These are phyloP conservation scores for Calocybe gambosa DNA, from an alignment of 1,284 basidiomycete genomes.

Conservation along the genomic window DNA sequence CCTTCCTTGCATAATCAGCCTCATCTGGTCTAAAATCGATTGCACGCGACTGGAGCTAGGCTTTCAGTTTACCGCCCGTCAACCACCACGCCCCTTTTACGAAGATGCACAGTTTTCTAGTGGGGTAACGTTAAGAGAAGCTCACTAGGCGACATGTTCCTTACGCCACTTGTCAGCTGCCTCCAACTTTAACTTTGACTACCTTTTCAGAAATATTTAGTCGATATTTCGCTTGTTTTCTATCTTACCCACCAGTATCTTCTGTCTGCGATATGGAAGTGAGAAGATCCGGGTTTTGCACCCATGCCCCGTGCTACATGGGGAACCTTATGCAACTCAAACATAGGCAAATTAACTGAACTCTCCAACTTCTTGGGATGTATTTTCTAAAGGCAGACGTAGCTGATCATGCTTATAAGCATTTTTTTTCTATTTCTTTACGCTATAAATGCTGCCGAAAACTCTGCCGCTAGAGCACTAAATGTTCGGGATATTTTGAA, in stretches of 20 bases:
- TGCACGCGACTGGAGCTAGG: slow-evolving; percentile 22
- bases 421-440: slow-evolving; percentile 8
- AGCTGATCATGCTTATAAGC: slow-evolving; percentile 7
- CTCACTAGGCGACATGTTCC: slow-evolving; percentile 30
- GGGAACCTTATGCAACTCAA: slow-evolving; percentile 13
- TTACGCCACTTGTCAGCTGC: slow-evolving; percentile 36
- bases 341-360: slow-evolving; percentile 13
- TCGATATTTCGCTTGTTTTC: slow-evolving; percentile 5
- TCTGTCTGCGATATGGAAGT: slow-evolving; percentile 10
- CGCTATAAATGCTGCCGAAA: slow-evolving; percentile 9
- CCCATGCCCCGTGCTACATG: slow-evolving; percentile 11
- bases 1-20: slow-evolving; percentile 30
- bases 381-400: slow-evolving; percentile 10
- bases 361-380: slow-evolving; percentile 13
- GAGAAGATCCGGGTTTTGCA: slow-evolving; percentile 16
- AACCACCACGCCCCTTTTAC: slow-evolving; percentile 34
- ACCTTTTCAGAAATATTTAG: slow-evolving; percentile 13
- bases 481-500: not conserved
- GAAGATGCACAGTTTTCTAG: slow-evolving; percentile 21
- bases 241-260: slow-evolving; percentile 7
- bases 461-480: not conserved
- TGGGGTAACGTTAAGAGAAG: slow-evolving; percentile 34
- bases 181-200: slow-evolving; percentile 24
- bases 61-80: slow-evolving; percentile 25
- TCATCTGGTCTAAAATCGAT: slow-evolving; percentile 32